A percentile compares a stretch with the other conserved stretches of the same genome.
phyloP scores from a whole-genome alignment of 768 basidiomycete genomes.

The Lactifluus volemus region DNA sequence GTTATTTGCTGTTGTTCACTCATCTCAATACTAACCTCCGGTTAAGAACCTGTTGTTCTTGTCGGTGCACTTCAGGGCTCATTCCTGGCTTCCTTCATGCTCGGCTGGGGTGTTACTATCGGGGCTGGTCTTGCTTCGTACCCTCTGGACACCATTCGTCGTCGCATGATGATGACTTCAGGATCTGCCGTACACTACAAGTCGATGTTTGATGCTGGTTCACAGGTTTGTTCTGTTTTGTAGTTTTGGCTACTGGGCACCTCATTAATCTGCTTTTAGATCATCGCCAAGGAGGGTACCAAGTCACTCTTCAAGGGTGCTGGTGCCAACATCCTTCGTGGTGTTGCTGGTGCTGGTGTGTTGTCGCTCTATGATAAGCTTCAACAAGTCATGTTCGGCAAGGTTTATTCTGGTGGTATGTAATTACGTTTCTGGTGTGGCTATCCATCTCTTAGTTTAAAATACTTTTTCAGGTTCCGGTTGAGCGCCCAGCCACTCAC shows the following conservation, averaged over 20 bases:
- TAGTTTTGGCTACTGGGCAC: too few species aligned
- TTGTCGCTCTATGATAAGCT: slow-evolving; percentile 98
- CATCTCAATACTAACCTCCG: slow-evolving; percentile 17
- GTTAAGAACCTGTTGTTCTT: slow-evolving; percentile 89
- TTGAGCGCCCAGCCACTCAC: slow-evolving; percentile 26
- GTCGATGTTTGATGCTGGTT: slow-evolving; percentile 95
- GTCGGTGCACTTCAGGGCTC: slow-evolving; percentile 92
- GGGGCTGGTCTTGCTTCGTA: slow-evolving; percentile 99
- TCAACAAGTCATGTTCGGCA: slow-evolving; percentile 93
- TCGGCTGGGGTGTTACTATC: slow-evolving; percentile 99
- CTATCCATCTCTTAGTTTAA: background rate
- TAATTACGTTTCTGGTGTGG: slow-evolving; percentile 6
- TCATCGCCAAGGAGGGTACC: slow-evolving; percentile 89
- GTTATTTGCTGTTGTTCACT: background rate
- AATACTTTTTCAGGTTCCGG: slow-evolving; percentile 30
- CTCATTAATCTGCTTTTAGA: slow-evolving; percentile 27
- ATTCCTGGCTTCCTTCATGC: slow-evolving; percentile 93
- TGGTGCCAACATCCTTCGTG: slow-evolving; percentile 87
- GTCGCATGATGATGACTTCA: slow-evolving; percentile 99
- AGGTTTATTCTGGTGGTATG: slow-evolving; percentile 95
- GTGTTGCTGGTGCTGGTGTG: slow-evolving; percentile 99
- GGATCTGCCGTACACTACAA: slow-evolving; percentile 95
- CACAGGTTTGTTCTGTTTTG: slow-evolving; percentile 35
- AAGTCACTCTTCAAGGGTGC: slow-evolving; percentile 99
- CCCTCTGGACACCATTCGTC: slow-evolving; percentile 91